Base-by-base conservation (phyloP, 331 rosid genomes). In the Quercus phellos region DNA sequence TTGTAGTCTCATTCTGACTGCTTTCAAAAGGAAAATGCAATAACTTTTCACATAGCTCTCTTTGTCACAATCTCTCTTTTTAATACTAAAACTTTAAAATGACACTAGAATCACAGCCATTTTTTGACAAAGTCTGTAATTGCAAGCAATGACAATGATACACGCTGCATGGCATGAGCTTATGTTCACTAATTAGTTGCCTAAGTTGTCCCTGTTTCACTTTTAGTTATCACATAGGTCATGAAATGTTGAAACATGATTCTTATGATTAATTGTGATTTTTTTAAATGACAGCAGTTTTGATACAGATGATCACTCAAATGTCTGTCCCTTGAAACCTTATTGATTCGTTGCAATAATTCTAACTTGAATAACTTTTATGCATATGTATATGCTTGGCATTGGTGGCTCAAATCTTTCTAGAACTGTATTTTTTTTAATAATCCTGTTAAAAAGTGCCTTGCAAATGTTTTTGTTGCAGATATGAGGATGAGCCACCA, bases 401-500 rank as follows among this genome's bases (percentile, higher is more conserved):
- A 66, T 32, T 3, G 46, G 50, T 34, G n/a, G 51, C 26, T 32
- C 8, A 2, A 30, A 6, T 66, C 24, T 66, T 32, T 66, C 46
- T 34, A 32, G 6, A 32, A 8, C 51, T 66, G 50, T 18, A 32
- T n/a, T 7, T 32, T 35, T 66, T 29, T 18, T 6, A 30, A 14
- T 6, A 66, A 34, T 1, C 2, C 19, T 71, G 2, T 24, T 63
- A 72, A 50, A 63, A 11, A 11, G 22, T 66, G 26, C 75, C 80
- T 79, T 60, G 72, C 74, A 24, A 8, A 55, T 29, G n/a, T 70
- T 55, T 61, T 32, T 80, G 83, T 24, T 75, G 80, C 87, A 93
- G 98, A 70, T 94, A 91, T 46, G 96, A 90, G 32, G 98, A 94
- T 30, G 97, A 94, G 77, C 98, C 97, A 0, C 80, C 80, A 3